Base-by-base conservation (phyloP, 2,329 filamentous ascomycete species). In the Berkeleyomyces basicola region DNA sequence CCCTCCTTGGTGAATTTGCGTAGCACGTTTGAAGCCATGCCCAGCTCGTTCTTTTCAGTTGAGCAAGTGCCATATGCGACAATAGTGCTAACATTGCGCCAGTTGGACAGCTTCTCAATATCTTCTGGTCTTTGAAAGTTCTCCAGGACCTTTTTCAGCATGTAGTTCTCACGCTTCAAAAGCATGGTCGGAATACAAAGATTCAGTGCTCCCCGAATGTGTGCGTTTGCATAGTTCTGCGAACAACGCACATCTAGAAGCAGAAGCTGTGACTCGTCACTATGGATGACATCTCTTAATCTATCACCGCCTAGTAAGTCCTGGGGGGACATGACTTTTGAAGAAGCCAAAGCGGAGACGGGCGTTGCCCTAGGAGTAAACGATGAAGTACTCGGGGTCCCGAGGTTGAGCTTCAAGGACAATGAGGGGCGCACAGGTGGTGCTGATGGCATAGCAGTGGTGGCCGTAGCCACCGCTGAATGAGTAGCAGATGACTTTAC, bases 131-230 rank as follows among this genome's bases (percentile, higher is more conserved):
- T 81, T 65, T 88, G 86, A 70, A 99, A 95, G 0, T 90, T 96
- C 65, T 91, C 87, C 67, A 88, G 83, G 40, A 99, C 77, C 70
- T 95, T 96, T 66, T 90, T 80, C 10, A 95, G 81, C 68, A 92
- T 92, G 73, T 95, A 97, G 0, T 90, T 95, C 0, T 89, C 85
- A 59, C 93, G 81, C 73, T 97, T 97, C 16, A 99, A 75, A 11
- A 99, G 76, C 0, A 92, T 97, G 0, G 93, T 97, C 0, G 93
- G 93, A 65, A 97, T 95, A 70, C 93, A 97, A 4, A 99, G 77
- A 70, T 95, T 97, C 40, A 99, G 75, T 0, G 92, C 89, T n/a
- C 86, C 85, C 59, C 79, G 76, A 62, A 97, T 87, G 39, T 88
- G 83, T 31, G 87, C 85, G 55, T 82, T 79, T 0, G 84, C 81